A percentile compares a stretch with the other conserved stretches of the same genome.
Evolutionary conservation across 2,329 filamentous ascomycete species (phyloP).

Genomic region (Cytospora schulzeri): DNA sequence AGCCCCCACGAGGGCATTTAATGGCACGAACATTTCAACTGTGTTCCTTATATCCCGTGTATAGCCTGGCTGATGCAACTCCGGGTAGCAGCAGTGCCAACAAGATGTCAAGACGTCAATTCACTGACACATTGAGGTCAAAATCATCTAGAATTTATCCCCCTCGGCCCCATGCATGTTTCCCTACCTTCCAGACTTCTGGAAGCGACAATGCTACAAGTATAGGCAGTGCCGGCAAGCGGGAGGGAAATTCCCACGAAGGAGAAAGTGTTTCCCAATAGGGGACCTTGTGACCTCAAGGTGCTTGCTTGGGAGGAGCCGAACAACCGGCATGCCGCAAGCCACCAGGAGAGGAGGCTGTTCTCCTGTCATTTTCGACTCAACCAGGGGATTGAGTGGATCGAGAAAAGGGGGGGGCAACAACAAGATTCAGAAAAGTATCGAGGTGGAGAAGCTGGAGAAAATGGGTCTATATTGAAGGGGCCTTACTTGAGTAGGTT

Average conservation of each 20-base stretch:
- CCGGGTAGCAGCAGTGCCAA: slow-evolving; percentile 10
- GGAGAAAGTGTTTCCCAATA: background rate
- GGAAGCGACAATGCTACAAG: slow-evolving; percentile 8
- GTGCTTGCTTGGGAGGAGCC: too few species aligned
- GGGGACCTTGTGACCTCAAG: background rate
- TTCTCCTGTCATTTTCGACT: slow-evolving; percentile 18
- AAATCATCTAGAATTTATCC: background rate
- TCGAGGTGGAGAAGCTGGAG: slow-evolving; percentile 1
- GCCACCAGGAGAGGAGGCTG: background rate
- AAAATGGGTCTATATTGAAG: background rate
- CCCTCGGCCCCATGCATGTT: background rate
- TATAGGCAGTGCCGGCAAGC: background rate
- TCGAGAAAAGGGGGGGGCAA: slow-evolving; percentile 1
- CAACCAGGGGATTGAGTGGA: slow-evolving; percentile 5
- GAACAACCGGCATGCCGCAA: background rate
- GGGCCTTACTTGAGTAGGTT: too few species aligned
- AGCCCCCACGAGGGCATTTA: slow-evolving; percentile 24
- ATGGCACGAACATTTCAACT: slow-evolving; percentile 20
- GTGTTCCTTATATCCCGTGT: background rate
- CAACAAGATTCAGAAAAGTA: background rate
- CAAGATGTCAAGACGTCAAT: background rate
- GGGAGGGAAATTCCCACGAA: slow-evolving; percentile 21
- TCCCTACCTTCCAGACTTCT: background rate
- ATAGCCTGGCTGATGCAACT: background rate
- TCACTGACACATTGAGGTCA: slow-evolving; percentile 1